Evolutionary conservation across 257 asterid genomes (phyloP), one percentile per base, ranked within the genome.

Genomic region (Nicotiana noctiflora): DNA sequence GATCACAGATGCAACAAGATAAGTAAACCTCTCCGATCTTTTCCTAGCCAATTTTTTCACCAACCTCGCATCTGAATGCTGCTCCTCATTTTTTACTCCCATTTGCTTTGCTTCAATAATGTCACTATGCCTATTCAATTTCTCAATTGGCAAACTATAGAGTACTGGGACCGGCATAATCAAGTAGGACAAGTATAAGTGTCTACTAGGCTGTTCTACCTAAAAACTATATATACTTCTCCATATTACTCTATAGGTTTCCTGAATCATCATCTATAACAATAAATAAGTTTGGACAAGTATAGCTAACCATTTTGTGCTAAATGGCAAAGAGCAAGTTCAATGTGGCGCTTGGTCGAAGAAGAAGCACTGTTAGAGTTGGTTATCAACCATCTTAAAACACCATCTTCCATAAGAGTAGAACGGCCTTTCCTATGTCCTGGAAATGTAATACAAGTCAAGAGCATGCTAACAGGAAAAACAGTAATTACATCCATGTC

Each of bases 271-370:
- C n/a, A 82, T 14, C 31, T 25, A 80, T 44, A 64, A 46, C 19
- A 46, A 75, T 21, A 79, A 56, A 51, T 44, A 31, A 13, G 18
- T 61, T 19, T 23, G 81, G 76, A 70, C 31, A 59, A 49, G 4
- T 34, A 25, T 0, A 81, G 84, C 81, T 79, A 56, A 94, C 98
- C 98, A 84, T 94, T 94, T 88, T 94, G 98, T 79, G 98, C 98
- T 84, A 94, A 88, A 89, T 93, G 98, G 88, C 98, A 94, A 67
- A 94, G 85, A 75, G 98, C 94, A 80, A 94, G 97, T 83, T 94
- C 98, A 80, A 91, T 83, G 78, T 94, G 98, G 44, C 98, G 97
- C 70, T 91, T 85, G 14, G 93, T 86, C 21, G 97, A 82, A 83
- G 91, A 63, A 65, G 95, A 82, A 60, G 89, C 19, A 25, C 84